A percentile compares a stretch with the other conserved stretches of the same genome.
Evolutionary conservation across 805 yeast species (phyloP).

Genomic region (Barnettozyma siamensis): DNA sequence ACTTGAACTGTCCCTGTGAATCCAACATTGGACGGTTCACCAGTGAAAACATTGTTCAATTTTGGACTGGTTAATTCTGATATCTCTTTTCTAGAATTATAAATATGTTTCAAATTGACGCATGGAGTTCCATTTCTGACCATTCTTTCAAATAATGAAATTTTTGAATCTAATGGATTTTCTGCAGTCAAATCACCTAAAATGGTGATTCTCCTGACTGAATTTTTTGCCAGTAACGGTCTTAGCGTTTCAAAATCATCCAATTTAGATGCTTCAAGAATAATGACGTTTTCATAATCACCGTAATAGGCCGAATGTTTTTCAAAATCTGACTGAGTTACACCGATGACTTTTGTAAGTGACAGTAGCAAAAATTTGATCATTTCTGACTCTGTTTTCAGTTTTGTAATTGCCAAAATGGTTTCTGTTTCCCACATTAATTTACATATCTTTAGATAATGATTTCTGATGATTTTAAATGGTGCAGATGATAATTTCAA

Average conservation of each 20-base stretch:
- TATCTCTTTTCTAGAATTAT: background rate
- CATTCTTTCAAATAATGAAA: constrained; percentile 25
- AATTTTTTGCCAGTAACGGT: constrained; percentile 17
- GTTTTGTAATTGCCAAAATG: background rate
- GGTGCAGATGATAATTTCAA: background rate
- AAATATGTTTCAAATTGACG: background rate
- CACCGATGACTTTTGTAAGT: constrained; percentile 27
- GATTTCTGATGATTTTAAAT: constrained; percentile 11
- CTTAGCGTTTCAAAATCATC: constrained; percentile 28
- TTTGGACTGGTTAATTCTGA: background rate
- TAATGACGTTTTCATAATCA: constrained; percentile 26
- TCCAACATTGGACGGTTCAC: background rate
- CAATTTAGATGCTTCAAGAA: constrained; percentile 30
- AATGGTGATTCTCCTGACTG: constrained; percentile 26
- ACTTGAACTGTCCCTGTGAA: constrained; percentile 21
- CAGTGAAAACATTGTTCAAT: background rate
- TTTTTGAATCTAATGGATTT: constrained; percentile 13
- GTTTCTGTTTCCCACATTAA: background rate
- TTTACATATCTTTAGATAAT: background rate
- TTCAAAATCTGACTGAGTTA: constrained; percentile 20
- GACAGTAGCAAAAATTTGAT: constrained; percentile 1
- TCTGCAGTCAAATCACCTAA: constrained; percentile 30
- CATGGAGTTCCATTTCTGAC: constrained; percentile 15
- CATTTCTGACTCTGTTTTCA: background rate
- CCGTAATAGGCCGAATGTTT: constrained; percentile 13